Evolutionary conservation across 352 stramenopile species (phyloP), one percentile per base, ranked within the genome.

Genomic region (Phytopythium boreale): DNA sequence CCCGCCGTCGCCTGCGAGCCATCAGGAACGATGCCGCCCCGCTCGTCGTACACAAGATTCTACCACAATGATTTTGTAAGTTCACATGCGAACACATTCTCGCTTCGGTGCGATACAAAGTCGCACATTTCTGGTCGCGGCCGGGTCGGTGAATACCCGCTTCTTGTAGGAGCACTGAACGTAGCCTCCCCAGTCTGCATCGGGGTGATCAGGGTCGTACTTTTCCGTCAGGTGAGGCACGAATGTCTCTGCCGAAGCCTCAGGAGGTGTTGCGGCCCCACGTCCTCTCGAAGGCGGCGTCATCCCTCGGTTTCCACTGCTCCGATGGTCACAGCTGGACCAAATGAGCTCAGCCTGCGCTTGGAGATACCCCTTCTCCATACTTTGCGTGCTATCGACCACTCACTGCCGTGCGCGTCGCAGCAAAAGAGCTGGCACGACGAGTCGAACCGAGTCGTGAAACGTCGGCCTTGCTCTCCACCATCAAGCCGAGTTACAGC

Each of bases 141-240:
- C 57, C 53, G 79, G 78, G 53, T 80, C 63, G 44, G 65, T 63
- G 37, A 74, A 90, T 53, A 76, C 76, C 22, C 81, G 79, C 66
- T 92, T 92, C 71, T 90, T 92, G 70, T 84, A 79, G 36, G 72
- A 78, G 51, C 81, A 78, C 24, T 81, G 72, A 7, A 93, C 84
- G 52, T 74, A 77, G 19, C 84, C 84, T 31, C 76, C 84, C 84
- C 84, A 93, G 58, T 93, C 84, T 0, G 84, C 84, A 27, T 93
- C 81, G 0, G 76, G 79, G 46, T 93, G 84, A 26, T 84, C 74
- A 0, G 84, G 84, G n/a, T 90, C 79, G 62, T 87, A 92, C 59
- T 85, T 89, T 31, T 91, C 82, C 24, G 74, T 72, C 19, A 89
- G 34, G 39, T 90, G 77, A 1, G 77, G 80, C 8, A 90, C 47